Conservation (phyloP, 495 filamentous ascomycete genomes). For the Penicillium longicatenatum region DNA sequence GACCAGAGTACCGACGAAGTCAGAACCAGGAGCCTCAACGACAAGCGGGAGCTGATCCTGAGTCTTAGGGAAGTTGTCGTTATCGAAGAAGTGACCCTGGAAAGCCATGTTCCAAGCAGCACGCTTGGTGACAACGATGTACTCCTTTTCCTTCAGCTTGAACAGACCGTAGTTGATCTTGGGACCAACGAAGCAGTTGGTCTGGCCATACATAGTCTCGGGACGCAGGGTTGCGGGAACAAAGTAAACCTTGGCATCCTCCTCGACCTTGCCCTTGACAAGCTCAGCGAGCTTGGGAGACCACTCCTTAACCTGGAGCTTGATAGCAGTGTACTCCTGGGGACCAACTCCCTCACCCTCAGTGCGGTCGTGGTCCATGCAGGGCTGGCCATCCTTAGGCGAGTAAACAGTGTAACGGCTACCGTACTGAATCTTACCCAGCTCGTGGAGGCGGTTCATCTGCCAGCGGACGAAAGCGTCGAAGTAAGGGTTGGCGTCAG, state of each 20-base stretch:
- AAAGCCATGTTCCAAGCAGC: constrained; percentile 96
- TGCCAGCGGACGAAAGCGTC: constrained; percentile 97
- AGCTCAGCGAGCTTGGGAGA: constrained; percentile 65
- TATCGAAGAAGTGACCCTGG: constrained; percentile 79
- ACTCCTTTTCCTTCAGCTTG: constrained; percentile 80
- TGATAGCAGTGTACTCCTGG: constrained; percentile 91
- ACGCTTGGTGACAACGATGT: constrained; percentile 80
- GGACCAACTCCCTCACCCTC: constrained; percentile 88
- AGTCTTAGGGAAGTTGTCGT: constrained; percentile 70
- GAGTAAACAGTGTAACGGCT: constrained; percentile 94
- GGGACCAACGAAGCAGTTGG: constrained; percentile 92
- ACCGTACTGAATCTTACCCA: constrained; percentile 92
- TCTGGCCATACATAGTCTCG: constrained; percentile 99
- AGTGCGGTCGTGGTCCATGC: constrained; percentile 95
- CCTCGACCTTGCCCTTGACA: constrained; percentile 77
- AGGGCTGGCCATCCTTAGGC: constrained; percentile 95
- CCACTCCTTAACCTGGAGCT: constrained; percentile 89
- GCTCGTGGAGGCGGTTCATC: constrained; percentile 88
- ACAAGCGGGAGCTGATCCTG: constrained; percentile 54
- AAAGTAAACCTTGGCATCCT: constrained; percentile 80
- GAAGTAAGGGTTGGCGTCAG: constrained; percentile 96
- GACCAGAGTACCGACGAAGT: constrained; percentile 81
- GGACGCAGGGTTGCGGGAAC: constrained; percentile 89
- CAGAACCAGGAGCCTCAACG: constrained; percentile 70
- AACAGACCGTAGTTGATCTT: constrained; percentile 90